A percentile compares a stretch with the other conserved stretches of the same genome.
Conservation (phyloP, 805 yeast species). For the Ogataea haglerorum region DNA sequence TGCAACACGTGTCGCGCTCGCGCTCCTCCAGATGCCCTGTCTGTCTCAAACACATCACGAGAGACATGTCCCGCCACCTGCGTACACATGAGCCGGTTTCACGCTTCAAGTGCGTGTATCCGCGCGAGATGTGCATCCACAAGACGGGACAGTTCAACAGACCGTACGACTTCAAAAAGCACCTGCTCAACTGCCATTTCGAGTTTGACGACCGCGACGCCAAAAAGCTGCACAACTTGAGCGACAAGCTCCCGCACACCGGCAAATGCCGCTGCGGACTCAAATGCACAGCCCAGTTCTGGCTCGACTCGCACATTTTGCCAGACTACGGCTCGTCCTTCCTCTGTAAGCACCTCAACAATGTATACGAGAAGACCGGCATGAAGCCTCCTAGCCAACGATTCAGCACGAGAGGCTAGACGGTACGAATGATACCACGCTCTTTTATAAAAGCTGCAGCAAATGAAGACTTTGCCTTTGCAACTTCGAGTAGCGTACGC, state of each 20-base stretch:
- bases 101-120: conserved; percentile 57
- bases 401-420: conserved; percentile 13
- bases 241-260: conserved; percentile 46
- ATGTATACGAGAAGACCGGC: conserved; percentile 13
- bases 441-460: conserved; percentile 3
- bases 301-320: conserved; percentile 55
- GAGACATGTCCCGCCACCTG: conserved; percentile 63
- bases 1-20: not conserved
- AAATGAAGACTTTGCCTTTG: conserved; percentile 10
- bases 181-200: conserved; percentile 58
- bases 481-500: conserved; percentile 3
- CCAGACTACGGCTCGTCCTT: conserved; percentile 24
- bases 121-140: conserved; percentile 52
- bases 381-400: conserved; percentile 19
- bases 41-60: conserved; percentile 51
- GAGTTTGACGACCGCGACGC: conserved; percentile 46
- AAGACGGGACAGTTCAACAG: conserved; percentile 62
- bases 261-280: conserved; percentile 58
- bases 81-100: conserved; percentile 57
- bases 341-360: conserved; percentile 16
- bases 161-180: conserved; percentile 67
- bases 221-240: conserved; percentile 45
- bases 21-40: conserved; percentile 38
- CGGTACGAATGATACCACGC: not conserved
- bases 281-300: conserved; percentile 45